Percentiles rank a stretch among this genome's conserved stretches.
Conservation (phyloP, 176 grass and related monocot genomes). For the Oryza nivara region DNA sequence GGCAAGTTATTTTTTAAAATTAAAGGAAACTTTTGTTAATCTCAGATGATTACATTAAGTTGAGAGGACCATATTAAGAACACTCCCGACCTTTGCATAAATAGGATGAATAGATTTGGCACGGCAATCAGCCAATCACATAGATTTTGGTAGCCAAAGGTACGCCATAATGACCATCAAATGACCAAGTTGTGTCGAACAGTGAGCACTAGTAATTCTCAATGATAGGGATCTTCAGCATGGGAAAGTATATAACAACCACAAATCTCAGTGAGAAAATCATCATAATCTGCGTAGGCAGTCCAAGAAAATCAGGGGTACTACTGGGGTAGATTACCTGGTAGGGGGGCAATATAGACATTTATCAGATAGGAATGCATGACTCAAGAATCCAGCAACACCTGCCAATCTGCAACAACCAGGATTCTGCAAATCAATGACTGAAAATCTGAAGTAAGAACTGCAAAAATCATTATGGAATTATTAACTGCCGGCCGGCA, state of each 20-base stretch:
- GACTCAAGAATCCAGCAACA: neutral
- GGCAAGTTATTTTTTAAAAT: neutral
- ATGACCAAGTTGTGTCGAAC: neutral
- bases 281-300: neutral
- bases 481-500: too few species aligned
- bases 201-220: neutral
- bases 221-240: neutral
- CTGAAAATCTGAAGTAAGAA: neutral
- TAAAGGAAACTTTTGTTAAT: too few species aligned
- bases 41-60: too few species aligned
- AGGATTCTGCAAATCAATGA: neutral
- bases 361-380: neutral
- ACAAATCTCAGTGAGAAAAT: neutral
- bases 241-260: neutral
- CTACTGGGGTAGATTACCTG: neutral
- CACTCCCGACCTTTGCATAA: too few species aligned
- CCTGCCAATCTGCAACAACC: conserved; percentile 3
- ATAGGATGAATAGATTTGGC: neutral
- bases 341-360: neutral
- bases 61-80: too few species aligned
- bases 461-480: neutral
- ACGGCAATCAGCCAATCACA: neutral
- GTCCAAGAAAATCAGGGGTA: neutral
- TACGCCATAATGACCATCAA: neutral
- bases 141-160: neutral